A percentile compares a stretch with the other conserved stretches of the same genome.
Conservation (phyloP, 495 filamentous ascomycete species). For the Penicillium steckii region DNA sequence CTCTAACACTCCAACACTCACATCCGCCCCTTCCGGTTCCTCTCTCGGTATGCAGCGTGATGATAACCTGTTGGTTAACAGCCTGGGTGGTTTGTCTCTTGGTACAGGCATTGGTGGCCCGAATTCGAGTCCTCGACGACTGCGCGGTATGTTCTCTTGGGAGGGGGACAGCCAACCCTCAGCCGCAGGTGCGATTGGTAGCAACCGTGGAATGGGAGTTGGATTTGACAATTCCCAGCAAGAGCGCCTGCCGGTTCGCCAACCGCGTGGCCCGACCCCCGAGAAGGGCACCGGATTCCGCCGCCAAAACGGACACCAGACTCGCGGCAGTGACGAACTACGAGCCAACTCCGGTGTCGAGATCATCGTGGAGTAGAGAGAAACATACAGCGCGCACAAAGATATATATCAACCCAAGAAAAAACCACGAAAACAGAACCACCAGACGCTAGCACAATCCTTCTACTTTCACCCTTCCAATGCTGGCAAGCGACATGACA, state of each 20-base stretch:
- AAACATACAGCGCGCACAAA: background rate
- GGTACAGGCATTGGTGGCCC: conserved; percentile 59
- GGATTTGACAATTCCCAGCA: conserved; percentile 62
- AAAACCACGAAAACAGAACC: background rate
- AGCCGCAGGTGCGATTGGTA: conserved; percentile 75
- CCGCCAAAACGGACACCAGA: conserved; percentile 77
- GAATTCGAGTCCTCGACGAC: conserved; percentile 56
- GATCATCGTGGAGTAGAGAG: conserved; percentile 54
- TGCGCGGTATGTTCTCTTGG: conserved; percentile 66
- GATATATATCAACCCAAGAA: conserved; percentile 18
- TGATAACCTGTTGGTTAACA: conserved; percentile 66
- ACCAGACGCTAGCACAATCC: background rate
- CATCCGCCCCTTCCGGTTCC: conserved; percentile 68
- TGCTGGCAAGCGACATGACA: conserved; percentile 1
- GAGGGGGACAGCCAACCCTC: conserved; percentile 57
- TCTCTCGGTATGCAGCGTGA: conserved; percentile 58
- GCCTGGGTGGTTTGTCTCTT: conserved; percentile 62
- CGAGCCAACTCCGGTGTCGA: conserved; percentile 56
- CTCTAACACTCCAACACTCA: conserved; percentile 73
- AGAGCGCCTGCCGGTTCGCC: conserved; percentile 71
- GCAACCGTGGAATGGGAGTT: conserved; percentile 73
- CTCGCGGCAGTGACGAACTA: conserved; percentile 77
- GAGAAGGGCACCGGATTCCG: conserved; percentile 79
- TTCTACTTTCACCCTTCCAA: background rate
- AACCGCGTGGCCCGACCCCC: conserved; percentile 74